Evolutionary conservation across 345 rosid species (phyloP).

Genomic region (Combretum micranthum): DNA sequence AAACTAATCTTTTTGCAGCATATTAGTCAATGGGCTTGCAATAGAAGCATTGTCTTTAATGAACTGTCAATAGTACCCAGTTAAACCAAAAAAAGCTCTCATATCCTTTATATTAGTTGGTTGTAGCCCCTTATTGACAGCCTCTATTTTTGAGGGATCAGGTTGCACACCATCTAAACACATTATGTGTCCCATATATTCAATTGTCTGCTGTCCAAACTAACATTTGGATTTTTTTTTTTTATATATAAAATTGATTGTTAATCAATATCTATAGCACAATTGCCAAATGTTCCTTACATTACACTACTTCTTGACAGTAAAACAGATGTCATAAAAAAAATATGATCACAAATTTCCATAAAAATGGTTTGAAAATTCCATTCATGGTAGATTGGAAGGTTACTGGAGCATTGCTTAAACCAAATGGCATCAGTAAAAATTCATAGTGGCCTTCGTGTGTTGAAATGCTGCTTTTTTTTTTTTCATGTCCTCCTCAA

Average conservation of each 20-base stretch:
- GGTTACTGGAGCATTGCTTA: neutral
- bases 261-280: neutral
- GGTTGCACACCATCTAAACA: neutral
- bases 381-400: neutral
- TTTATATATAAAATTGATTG: neutral
- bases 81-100: neutral
- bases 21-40: neutral
- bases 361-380: neutral
- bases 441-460: conserved; percentile 1
- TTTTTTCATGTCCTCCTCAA: neutral
- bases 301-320: neutral
- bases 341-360: neutral
- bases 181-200: neutral
- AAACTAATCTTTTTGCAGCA: neutral
- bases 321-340: neutral
- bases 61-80: neutral
- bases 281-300: neutral
- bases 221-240: neutral
- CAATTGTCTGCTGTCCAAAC: neutral
- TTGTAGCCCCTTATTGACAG: neutral
- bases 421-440: neutral
- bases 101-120: neutral
- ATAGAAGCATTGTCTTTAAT: neutral
- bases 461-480: neutral
- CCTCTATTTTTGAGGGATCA: neutral